These are phyloP conservation scores for Ogataea glucozyma DNA, from an alignment of 805 yeast species.

Conservation along the genomic window DNA sequence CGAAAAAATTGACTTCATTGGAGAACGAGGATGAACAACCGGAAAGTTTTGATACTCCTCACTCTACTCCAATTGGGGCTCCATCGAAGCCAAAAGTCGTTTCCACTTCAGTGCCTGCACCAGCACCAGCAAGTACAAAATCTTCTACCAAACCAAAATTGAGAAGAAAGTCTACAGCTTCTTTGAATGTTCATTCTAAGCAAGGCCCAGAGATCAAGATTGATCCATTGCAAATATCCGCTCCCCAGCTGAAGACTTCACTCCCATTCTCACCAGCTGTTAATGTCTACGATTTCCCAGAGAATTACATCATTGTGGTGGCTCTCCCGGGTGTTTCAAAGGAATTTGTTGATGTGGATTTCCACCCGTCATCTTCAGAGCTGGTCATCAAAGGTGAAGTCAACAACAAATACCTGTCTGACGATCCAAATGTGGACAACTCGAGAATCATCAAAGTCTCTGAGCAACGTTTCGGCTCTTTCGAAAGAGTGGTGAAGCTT, in stretches of 20 bases:
- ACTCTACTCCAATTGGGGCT: conserved; percentile 11
- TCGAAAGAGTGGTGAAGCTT: conserved; percentile 57
- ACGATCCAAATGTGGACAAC: conserved; percentile 34
- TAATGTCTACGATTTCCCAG: conserved; percentile 54
- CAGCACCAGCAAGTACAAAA: not conserved
- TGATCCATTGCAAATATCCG: conserved; percentile 46
- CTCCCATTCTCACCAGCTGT: conserved; percentile 59
- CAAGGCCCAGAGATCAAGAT: conserved; percentile 23
- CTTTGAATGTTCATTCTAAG: conserved; percentile 23
- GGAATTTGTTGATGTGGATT: conserved; percentile 54
- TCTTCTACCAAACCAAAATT: conserved; percentile 7
- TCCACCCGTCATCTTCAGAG: conserved; percentile 58
- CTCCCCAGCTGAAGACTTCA: conserved; percentile 41
- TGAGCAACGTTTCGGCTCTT: conserved; percentile 57
- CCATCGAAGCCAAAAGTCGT: not conserved
- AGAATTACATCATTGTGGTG: conserved; percentile 47
- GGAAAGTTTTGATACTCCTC: not conserved
- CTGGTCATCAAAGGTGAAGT: conserved; percentile 52
- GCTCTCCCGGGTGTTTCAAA: conserved; percentile 62
- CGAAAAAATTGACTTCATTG: not conserved
- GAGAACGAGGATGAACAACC: conserved; percentile 3
- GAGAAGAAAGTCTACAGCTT: conserved; percentile 20
- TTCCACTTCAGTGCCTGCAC: not conserved
- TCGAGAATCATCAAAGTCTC: conserved; percentile 43
- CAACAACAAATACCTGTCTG: conserved; percentile 40